Conservation (phyloP, 345 rosid species). For the Theobroma cacao region DNA sequence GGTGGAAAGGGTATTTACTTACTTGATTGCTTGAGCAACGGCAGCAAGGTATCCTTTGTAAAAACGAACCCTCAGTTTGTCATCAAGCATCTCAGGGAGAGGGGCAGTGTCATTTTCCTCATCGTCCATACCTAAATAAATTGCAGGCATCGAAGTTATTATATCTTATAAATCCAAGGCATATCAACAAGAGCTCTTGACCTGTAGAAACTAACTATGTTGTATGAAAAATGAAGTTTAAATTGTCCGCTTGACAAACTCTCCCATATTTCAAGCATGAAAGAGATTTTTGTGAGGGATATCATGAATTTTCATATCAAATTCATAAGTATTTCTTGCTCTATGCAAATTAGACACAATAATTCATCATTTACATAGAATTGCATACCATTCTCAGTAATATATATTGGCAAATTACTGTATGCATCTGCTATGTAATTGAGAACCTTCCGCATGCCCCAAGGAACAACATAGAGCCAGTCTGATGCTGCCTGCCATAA, state of each 20-base stretch:
- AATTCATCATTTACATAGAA: neutral
- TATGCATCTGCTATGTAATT: slow-evolving; percentile 44
- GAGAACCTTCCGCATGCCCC: slow-evolving; percentile 61
- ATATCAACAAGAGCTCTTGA: neutral
- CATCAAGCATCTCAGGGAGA: slow-evolving; percentile 77
- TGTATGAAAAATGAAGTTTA: neutral
- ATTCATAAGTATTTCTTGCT: neutral
- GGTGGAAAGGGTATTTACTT: slow-evolving; percentile 23
- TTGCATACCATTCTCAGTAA: slow-evolving; percentile 58
- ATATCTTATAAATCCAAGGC: neutral
- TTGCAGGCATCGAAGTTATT: neutral
- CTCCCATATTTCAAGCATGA: neutral
- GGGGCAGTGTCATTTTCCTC: slow-evolving; percentile 55
- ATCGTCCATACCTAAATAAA: slow-evolving; percentile 84
- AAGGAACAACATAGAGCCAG: slow-evolving; percentile 69
- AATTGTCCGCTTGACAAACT: neutral
- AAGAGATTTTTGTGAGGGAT: too few relatives aligned
- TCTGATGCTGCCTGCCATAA: slow-evolving; percentile 66
- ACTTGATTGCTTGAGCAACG: slow-evolving; percentile 75
- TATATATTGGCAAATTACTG: slow-evolving; percentile 41
- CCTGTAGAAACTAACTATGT: neutral
- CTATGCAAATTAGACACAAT: too few relatives aligned
- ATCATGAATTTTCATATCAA: neutral
- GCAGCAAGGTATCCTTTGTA: slow-evolving; percentile 64
- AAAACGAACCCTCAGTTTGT: slow-evolving; percentile 63